Percentiles rank a stretch among this genome's conserved stretches.
Conservation (phyloP, 164 flowering plant genomes). For the Malania oleifera region DNA sequence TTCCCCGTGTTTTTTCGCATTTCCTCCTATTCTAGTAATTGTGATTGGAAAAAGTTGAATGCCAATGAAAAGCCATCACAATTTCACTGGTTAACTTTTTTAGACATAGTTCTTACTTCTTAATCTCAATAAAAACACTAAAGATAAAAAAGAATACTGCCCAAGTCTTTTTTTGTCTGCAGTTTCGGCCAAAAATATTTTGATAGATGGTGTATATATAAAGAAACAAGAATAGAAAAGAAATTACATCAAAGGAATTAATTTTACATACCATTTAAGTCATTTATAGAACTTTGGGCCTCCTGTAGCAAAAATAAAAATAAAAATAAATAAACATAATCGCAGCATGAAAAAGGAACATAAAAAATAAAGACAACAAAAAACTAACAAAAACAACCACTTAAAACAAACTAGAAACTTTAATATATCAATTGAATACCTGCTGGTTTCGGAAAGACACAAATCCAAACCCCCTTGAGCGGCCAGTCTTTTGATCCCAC, state of each 20-base stretch:
- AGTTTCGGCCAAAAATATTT: too few relatives aligned
- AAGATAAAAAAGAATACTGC: too few relatives aligned
- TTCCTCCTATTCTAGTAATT: too few relatives aligned
- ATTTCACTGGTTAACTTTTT: too few relatives aligned
- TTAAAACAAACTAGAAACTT: background rate
- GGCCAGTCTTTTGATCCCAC: constrained; percentile 54
- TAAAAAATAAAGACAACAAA: constrained; percentile 6
- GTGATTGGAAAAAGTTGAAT: too few relatives aligned
- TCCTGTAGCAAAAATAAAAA: constrained; percentile 45
- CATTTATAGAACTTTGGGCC: constrained; percentile 95
- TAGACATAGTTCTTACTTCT: too few relatives aligned
- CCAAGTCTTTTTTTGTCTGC: too few relatives aligned
- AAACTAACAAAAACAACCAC: constrained; percentile 3
- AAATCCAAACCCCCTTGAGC: constrained; percentile 1
- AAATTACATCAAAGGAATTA: background rate
- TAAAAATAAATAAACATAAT: constrained; percentile 5
- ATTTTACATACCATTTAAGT: constrained; percentile 63
- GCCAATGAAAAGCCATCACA: too few relatives aligned
- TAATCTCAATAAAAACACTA: too few relatives aligned
- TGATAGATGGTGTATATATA: too few relatives aligned
- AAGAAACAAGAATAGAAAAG: constrained; percentile 4
- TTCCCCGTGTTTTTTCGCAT: too few relatives aligned
- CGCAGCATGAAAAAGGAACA: constrained; percentile 7
- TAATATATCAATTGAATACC: constrained; percentile 35
- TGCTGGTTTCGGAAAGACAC: constrained; percentile 89